Evolutionary conservation across 2,329 filamentous ascomycete genomes (phyloP).

Genomic region (Trichoderma lentiforme): DNA sequence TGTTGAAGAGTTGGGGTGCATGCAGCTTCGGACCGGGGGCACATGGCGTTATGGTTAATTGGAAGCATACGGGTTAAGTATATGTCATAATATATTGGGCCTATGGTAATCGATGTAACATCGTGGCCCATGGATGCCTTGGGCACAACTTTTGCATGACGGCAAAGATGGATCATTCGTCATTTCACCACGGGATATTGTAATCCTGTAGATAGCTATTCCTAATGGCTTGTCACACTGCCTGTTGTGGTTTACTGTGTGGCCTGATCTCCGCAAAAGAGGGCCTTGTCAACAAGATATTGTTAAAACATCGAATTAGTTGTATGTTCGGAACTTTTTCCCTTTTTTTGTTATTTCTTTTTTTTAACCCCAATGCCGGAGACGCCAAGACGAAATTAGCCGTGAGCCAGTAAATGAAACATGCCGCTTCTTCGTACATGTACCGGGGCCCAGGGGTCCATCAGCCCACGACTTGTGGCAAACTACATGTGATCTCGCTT

Average conservation of each 20-base stretch:
- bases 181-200: neutral
- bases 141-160: neutral
- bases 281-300: neutral
- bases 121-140: neutral
- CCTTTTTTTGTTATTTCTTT: neutral
- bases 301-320: neutral
- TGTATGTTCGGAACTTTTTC: neutral
- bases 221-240: neutral
- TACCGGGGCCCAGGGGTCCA: neutral
- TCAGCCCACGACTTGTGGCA: neutral
- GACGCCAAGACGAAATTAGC: conserved; percentile 13
- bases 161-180: neutral
- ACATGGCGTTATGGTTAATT: conserved; percentile 11
- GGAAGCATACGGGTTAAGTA: neutral
- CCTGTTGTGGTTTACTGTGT: neutral
- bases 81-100: neutral
- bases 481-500: neutral
- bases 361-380: neutral
- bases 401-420: neutral
- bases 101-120: neutral
- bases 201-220: neutral
- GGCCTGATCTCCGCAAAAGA: neutral
- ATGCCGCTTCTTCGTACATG: neutral
- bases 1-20: neutral
- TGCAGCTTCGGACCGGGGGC: neutral